Base-by-base conservation (phyloP, 208 protist species). In the Acanthamoeba lenticulata region DNA sequence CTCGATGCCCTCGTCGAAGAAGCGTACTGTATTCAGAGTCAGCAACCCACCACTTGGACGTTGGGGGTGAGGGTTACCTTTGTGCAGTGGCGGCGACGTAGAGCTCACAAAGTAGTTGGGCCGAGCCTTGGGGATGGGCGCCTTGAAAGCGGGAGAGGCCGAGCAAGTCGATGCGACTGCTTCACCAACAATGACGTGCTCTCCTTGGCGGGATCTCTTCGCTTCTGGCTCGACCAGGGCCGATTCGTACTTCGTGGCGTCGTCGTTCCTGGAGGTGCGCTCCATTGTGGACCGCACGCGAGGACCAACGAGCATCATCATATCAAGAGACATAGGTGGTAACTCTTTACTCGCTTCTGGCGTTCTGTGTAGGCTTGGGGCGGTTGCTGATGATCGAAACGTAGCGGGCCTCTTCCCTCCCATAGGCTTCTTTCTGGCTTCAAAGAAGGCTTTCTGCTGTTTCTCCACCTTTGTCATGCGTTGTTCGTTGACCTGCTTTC, bases 1-100 rank as follows among this genome's bases (percentile, higher is more conserved):
- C 77, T 86, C 77, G 13, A 32, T 27, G 19, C 77, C 77, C 27
- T 86, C 77, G 34, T 86, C 77, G 36, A 86, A 86, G 77, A 86
- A 86, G 15, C 77, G 77, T 42, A 86, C 77, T 86, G 40, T 42
- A 42, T 27, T 40, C 65, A 5, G 45, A 52, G 60, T 69, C 60
- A 27, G 60, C 19, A 36, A 69, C 11, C 6, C 21, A 52, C 15
- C 45, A 19, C 5, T 15, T 24, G 24, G 4, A 32, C 5, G 67
- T 24, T 52, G 3, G 15, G 4, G 42, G 45, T n/a, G n/a, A n/a
- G n/a, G n/a, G n/a, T n/a, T 36, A 86, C 77, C 44, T 57, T 86
- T 86, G 44, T 86, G 77, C 4, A 57, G 44, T 32, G 77, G 77
- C 40, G n/a, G 42, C 27, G 77, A 7, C 17, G 13, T 24, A 19